Conservation (phyloP, 2,329 filamentous ascomycete genomes). For the Eutypella sp. region DNA sequence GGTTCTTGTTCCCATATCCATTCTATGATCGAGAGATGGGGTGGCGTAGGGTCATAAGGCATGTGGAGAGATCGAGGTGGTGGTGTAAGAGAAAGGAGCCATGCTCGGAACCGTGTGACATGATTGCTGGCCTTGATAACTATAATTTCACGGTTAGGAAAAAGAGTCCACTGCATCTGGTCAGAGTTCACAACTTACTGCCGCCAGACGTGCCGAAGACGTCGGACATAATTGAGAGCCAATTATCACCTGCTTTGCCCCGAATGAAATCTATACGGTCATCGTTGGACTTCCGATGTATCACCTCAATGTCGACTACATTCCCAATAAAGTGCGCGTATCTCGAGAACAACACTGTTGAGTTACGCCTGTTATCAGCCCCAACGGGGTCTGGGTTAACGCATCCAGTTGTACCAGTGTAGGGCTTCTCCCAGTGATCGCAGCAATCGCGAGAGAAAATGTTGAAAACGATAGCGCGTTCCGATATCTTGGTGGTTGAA, state of each 20-base stretch:
- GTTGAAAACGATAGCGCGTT: conserved; percentile 4
- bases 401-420: neutral
- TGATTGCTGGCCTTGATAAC: neutral
- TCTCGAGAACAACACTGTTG: neutral
- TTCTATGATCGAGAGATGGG: neutral
- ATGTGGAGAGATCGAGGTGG: conserved; percentile 1
- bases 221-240: neutral
- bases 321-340: neutral
- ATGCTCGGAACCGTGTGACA: conserved; percentile 2
- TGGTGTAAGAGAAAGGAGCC: conserved; percentile 2
- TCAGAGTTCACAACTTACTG: neutral
- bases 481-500: conserved; percentile 1
- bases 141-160: neutral
- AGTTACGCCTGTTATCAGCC: neutral
- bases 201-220: neutral
- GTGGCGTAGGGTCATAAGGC: neutral
- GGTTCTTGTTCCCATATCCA: conserved; percentile 6
- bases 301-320: neutral
- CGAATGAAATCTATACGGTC: neutral
- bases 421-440: neutral
- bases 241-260: neutral
- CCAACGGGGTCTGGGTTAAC: neutral
- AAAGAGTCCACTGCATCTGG: neutral
- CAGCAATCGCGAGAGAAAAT: neutral
- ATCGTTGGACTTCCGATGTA: neutral